Percentiles rank a stretch among this genome's conserved stretches.
phyloP scores from a whole-genome alignment of 2,329 filamentous ascomycete genomes.

The Xylariales sp. region DNA sequence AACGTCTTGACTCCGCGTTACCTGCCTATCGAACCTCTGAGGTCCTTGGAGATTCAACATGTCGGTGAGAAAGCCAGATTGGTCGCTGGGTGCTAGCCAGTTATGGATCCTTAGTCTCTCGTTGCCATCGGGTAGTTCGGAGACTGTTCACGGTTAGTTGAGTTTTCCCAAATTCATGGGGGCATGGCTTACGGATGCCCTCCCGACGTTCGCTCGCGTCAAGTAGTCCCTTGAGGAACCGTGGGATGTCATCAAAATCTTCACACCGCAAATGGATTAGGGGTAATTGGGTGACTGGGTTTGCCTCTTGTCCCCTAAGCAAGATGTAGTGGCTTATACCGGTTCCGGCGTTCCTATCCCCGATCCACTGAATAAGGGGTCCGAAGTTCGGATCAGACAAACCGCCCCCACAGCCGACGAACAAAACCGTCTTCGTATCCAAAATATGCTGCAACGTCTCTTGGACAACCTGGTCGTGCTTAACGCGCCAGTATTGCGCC shows the following conservation, averaged over 20 bases:
- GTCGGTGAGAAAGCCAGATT: slow-evolving; percentile 32
- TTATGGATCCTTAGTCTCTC: slow-evolving; percentile 26
- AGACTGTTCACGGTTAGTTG: slow-evolving; percentile 13
- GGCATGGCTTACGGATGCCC: slow-evolving; percentile 27
- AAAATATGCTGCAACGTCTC: slow-evolving; percentile 33
- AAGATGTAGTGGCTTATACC: slow-evolving; percentile 32
- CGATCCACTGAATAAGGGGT: slow-evolving; percentile 35
- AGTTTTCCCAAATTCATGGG: too few species aligned
- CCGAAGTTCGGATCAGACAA: slow-evolving; percentile 35
- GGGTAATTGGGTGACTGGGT: slow-evolving; percentile 29
- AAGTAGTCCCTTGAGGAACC: slow-evolving; percentile 27
- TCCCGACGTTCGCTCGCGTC: slow-evolving; percentile 15
- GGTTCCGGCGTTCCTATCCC: slow-evolving; percentile 19
- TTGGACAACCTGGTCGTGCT: slow-evolving; percentile 12
- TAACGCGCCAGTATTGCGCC: slow-evolving; percentile 30
- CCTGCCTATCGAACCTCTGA: slow-evolving; percentile 24
- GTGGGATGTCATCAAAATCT: slow-evolving; percentile 21
- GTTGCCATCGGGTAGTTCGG: slow-evolving; percentile 16
- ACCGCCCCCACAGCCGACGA: slow-evolving; percentile 38
- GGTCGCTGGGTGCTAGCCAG: slow-evolving; percentile 35
- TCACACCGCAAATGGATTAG: slow-evolving; percentile 29
- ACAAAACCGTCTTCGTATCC: slow-evolving; percentile 32
- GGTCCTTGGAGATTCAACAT: slow-evolving; percentile 26
- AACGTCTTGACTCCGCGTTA: slow-evolving; percentile 23
- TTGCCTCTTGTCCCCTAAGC: slow-evolving; percentile 8